phyloP scores from a whole-genome alignment of 768 basidiomycete species.

The Termitomyces sp. region DNA sequence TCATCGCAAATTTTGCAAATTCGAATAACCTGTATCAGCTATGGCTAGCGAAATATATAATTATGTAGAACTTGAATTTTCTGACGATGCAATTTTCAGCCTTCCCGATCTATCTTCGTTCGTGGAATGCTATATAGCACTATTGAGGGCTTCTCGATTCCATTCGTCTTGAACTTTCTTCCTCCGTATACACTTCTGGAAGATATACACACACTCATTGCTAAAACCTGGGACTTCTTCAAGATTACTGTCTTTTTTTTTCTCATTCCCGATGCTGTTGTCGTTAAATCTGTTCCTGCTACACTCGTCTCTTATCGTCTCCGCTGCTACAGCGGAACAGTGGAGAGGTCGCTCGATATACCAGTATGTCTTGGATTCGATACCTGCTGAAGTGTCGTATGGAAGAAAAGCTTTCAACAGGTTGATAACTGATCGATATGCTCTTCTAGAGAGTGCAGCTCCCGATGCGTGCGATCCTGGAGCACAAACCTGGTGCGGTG shows the following conservation, averaged over 20 bases:
- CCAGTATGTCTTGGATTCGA: conserved; percentile 40
- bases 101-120: background rate
- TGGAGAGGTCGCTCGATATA: conserved; percentile 79
- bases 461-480: conserved; percentile 49
- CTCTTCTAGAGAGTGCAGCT: conserved; percentile 51
- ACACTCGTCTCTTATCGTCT: conserved; percentile 22
- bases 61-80: too few species aligned
- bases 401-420: conserved; percentile 23
- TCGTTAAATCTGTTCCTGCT: conserved; percentile 20
- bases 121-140: background rate
- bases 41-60: too few species aligned
- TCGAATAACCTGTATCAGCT: background rate
- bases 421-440: conserved; percentile 72
- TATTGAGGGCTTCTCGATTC: background rate
- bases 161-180: background rate
- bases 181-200: background rate
- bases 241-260: conserved; percentile 4
- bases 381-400: background rate
- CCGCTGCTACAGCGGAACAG: conserved; percentile 62
- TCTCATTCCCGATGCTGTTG: conserved; percentile 18
- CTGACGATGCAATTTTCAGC: too few species aligned
- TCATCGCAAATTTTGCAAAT: background rate
- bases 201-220: background rate
- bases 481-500: conserved; percentile 75
- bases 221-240: conserved; percentile 2